Evolutionary conservation across 306 rosid genomes (phyloP), one percentile per base, ranked within the genome.

Genomic region (Cicer bijugum): DNA sequence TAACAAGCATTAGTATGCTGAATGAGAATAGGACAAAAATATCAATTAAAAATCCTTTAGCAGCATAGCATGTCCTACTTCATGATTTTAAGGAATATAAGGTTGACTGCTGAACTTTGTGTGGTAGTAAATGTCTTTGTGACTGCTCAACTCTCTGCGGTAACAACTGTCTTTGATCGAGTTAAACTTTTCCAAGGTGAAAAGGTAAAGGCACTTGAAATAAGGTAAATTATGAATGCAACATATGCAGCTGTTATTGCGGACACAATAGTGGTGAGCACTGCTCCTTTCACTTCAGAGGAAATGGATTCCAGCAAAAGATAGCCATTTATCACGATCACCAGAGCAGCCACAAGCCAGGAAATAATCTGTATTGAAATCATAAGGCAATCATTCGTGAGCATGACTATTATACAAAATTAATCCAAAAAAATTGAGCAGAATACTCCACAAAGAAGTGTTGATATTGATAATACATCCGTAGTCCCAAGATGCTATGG

Each of bases 341-440:
- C 99, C 69, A 95, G 86, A 35, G 77, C 93, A 61, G 99, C 96
- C 86, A 95, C 99, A n/a, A 84, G 75, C 99, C 99, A 95, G 10
- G 99, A 83, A 17, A 81, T 47, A 20, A 33, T 81, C 99, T 95
- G 87, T 55, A 74, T 11, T 40, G 67, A 64, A 72, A 46, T 71
- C 78, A 23, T 37, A 79, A 75, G 23, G 16, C 55, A 35, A 48
- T 43, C 48, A 56, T 28, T 53, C 48, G 45, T 43, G 46, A 48
- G 20, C 48, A 66, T 67, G 33, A 40, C 39, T 78, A 67, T 10
- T 28, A 43, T 50, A 39, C 51, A 59, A 28, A 63, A 7, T 57
- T 57, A 59, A 58, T 46, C 19, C 38, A 69, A 69, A 59, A 47
- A 71, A 75, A 79, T 16, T 42, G 6, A 81, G 33, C 63, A 60